Base-by-base conservation (phyloP, 2,329 filamentous ascomycete genomes). In the Cercospora janseana region DNA sequence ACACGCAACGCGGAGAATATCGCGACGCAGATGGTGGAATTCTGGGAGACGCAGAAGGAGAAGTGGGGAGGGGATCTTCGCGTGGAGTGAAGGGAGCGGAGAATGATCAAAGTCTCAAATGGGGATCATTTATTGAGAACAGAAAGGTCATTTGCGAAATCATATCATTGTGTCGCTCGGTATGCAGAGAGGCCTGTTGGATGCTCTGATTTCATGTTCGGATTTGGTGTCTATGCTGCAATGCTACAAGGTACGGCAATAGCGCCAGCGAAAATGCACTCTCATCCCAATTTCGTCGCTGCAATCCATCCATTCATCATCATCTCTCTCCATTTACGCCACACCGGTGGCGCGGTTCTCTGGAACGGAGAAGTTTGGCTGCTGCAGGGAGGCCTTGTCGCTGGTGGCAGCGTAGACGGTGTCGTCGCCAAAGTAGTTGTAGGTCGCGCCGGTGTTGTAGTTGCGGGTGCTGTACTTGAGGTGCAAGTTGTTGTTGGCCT, bases 391-490 rank as follows among this genome's bases (percentile, higher is more conserved):
- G 4, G 52, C 54, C 12, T 61, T 27, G 3, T 9, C 8, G 28
- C 60, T 53, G 3, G 60, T 62, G 5, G 54, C 52, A 44, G 59
- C 46, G 35, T 61, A 61, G 4, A 61, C 59, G 7, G 38, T 51
- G 42, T 55, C 46, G 8, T 62, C 40, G 29, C 60, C 59, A 23
- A 32, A 58, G 49, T 53, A 62, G 12, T 38, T 46, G 45, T 55
- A 57, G 4, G 37, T 32, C 1, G 38, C 37, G 7, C 37, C 31
- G 4, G 41, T 40, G 4, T 46, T 29, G 7, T 44, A 23, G 13
- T 49, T 37, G 8, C 32, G 24, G 20, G 56, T 51, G 28, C 55
- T 52, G 41, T 60, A 60, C 41, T 57, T 20, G 10, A 63, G 47
- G 46, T 56, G 56, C 23, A 63, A 38, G 34, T 38, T 8, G 46